phyloP scores from a whole-genome alignment of 1,139 yeast species.

The Trichomonascaceae sp. region DNA sequence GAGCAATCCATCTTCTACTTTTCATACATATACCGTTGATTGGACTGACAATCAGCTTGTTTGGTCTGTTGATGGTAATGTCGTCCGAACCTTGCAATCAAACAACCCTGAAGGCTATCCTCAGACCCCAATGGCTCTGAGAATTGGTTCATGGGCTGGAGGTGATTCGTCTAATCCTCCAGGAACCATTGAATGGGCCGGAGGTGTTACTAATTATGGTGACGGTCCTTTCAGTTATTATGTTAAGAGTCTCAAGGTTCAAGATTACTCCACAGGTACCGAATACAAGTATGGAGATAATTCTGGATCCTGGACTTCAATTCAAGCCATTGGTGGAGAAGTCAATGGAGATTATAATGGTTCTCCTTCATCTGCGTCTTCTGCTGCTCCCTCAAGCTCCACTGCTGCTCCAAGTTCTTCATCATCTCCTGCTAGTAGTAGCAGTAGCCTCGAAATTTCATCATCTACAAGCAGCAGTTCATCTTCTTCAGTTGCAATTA shows the following conservation, averaged over 20 bases:
- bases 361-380: conserved; percentile 33
- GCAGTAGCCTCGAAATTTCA: too few species aligned
- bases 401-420: conserved; percentile 11
- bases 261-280: conserved; percentile 77
- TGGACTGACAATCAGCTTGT: conserved; percentile 61
- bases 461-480: conserved; percentile 6
- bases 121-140: conserved; percentile 68
- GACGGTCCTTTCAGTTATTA: conserved; percentile 65
- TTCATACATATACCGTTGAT: conserved; percentile 73
- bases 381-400: conserved; percentile 19
- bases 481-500: not conserved
- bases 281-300: conserved; percentile 59
- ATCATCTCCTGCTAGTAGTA: conserved; percentile 7
- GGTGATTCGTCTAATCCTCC: conserved; percentile 52
- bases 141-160: conserved; percentile 75
- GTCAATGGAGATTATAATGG: conserved; percentile 51
- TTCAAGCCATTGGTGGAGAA: conserved; percentile 56
- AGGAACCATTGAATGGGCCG: conserved; percentile 84
- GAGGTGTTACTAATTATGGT: conserved; percentile 63
- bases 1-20: conserved; percentile 43
- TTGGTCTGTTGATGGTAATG: conserved; percentile 59
- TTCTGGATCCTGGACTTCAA: conserved; percentile 64
- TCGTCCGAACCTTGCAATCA: conserved; percentile 46
- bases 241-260: conserved; percentile 53
- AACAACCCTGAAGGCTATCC: conserved; percentile 51